Percentiles rank a stretch among this genome's conserved stretches.
Evolutionary conservation across 129 eudicot species (phyloP).

Genomic region (Centaurea solstitialis): DNA sequence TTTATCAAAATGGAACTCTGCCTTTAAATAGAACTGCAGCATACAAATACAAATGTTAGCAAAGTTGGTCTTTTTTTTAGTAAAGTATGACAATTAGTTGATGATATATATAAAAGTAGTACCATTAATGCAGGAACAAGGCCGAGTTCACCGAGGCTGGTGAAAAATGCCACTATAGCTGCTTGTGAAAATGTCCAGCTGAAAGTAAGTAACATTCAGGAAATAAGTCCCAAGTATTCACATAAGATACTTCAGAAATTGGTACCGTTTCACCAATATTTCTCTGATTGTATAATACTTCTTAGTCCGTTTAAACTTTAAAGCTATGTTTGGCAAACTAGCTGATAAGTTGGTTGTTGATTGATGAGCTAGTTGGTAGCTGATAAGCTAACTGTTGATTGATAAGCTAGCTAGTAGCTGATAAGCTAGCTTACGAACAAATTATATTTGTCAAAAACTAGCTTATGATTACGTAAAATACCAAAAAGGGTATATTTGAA

Average conservation of each 20-base stretch:
- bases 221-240: not conserved
- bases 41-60: not conserved
- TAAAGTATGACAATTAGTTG: not conserved
- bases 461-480: no score
- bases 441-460: no score
- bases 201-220: constrained; percentile 22
- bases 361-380: no score
- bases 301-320: not conserved
- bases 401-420: no score
- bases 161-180: constrained; percentile 70
- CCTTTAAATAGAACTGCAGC: constrained; percentile 71
- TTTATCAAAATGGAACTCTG: constrained; percentile 80
- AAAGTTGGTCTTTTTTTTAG: not conserved
- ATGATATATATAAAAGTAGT: constrained; percentile 15
- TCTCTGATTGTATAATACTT: not conserved
- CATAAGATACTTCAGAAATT: not conserved
- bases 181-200: constrained; percentile 70
- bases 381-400: no score
- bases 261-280: not conserved
- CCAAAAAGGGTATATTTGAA: no score
- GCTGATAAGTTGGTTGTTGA: no score
- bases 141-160: constrained; percentile 66
- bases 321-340: no score
- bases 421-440: no score
- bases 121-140: constrained; percentile 62